Conservation (phyloP, 768 basidiomycete genomes). For the Punctularia strigosozonata region DNA sequence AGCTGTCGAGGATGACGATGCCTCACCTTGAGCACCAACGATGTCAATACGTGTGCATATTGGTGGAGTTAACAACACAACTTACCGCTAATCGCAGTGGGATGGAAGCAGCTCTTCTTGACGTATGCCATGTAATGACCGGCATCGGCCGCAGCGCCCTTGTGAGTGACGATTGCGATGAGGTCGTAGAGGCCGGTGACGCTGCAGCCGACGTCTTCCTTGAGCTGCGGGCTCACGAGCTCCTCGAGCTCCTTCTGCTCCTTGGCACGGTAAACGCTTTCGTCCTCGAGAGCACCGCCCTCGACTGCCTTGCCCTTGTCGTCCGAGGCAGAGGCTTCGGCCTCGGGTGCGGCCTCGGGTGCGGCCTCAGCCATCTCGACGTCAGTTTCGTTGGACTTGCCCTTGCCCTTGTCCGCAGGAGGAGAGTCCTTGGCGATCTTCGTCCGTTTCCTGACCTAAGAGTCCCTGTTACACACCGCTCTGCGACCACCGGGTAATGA, state of each 20-base stretch:
- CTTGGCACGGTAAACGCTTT: constrained; percentile 45
- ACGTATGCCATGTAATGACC: constrained; percentile 95
- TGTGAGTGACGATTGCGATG: constrained; percentile 91
- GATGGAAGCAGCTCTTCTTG: constrained; percentile 61
- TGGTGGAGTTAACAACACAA: no score
- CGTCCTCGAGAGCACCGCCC: constrained; percentile 47
- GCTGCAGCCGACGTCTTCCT: constrained; percentile 62
- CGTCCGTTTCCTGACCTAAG: constrained; percentile 67
- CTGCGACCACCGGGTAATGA: no score
- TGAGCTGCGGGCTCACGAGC: constrained; percentile 52
- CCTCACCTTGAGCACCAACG: no score
- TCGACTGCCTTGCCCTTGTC: constrained; percentile 17
- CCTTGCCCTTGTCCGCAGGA: no score
- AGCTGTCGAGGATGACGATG: no score
- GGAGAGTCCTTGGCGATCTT: constrained; percentile 29
- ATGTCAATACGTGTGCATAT: no score
- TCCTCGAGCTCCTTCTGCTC: constrained; percentile 57
- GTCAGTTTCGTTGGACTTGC: constrained; percentile 19
- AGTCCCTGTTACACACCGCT: no score
- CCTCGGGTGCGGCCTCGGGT: constrained; percentile 8
- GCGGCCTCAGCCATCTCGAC: constrained; percentile 35
- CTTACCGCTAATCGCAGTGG: no score
- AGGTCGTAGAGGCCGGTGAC: constrained; percentile 83
- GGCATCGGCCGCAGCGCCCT: constrained; percentile 88
- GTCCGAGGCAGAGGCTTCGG: constrained; percentile 15